Percentiles rank a stretch among this genome's conserved stretches.
phyloP scores from a whole-genome alignment of 2,329 filamentous ascomycete genomes.

The Aspergillus nomiae region DNA sequence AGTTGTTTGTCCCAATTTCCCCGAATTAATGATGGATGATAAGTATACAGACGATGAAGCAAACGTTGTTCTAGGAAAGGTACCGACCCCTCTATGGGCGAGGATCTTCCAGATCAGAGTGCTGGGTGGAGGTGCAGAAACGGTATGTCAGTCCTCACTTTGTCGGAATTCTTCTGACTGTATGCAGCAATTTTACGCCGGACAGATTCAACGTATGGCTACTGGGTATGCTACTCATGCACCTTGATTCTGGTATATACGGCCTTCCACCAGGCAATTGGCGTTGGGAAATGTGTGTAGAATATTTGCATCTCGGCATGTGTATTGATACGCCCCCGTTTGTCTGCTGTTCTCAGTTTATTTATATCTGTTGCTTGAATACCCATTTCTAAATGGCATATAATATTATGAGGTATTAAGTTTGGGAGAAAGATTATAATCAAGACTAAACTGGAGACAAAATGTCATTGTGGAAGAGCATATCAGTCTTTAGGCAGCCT shows the following conservation, averaged over 20 bases:
- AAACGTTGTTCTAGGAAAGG: neutral
- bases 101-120: neutral
- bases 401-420: neutral
- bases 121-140: slow-evolving; percentile 1
- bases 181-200: neutral
- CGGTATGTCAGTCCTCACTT: neutral
- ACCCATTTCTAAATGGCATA: neutral
- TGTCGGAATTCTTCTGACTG: neutral
- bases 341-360: neutral
- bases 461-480: neutral
- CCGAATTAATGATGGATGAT: neutral
- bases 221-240: neutral
- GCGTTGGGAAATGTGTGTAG: no score
- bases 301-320: no score
- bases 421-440: neutral
- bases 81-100: neutral
- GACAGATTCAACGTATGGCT: neutral
- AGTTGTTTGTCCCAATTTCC: slow-evolving; percentile 35
- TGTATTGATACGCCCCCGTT: neutral
- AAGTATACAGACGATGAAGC: neutral
- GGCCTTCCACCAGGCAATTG: no score
- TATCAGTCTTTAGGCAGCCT: neutral
- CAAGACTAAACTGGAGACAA: neutral
- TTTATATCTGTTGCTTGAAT: neutral
- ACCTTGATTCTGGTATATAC: neutral